Conservation (phyloP, 75 land plant genomes). For the Chamaecyparis obtusa region DNA sequence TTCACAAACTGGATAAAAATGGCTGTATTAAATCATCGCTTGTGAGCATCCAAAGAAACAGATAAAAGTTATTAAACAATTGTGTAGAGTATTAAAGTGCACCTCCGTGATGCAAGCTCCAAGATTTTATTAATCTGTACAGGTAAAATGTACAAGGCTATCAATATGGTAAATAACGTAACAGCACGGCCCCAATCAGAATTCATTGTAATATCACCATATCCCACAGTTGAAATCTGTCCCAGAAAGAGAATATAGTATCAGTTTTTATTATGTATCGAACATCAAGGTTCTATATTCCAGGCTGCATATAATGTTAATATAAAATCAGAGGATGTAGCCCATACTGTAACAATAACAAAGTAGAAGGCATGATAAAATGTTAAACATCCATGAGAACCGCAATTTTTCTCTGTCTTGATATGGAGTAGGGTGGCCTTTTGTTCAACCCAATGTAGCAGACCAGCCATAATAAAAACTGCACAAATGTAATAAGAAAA, state of each 20-base stretch:
- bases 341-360: constrained; percentile 43
- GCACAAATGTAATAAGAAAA: constrained; percentile 6
- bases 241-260: neutral
- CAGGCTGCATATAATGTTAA: neutral
- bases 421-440: constrained; percentile 30
- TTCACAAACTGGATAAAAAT: neutral
- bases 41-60: neutral
- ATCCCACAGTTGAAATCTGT: constrained; percentile 51
- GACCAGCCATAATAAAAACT: constrained; percentile 51
- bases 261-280: neutral
- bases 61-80: neutral
- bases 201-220: constrained; percentile 44
- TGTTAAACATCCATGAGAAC: constrained; percentile 34
- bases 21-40: neutral
- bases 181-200: constrained; percentile 47
- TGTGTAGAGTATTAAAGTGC: constrained; percentile 9
- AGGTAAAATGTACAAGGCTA: constrained; percentile 38
- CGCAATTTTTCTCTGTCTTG: constrained; percentile 26
- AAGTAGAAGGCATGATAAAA: constrained; percentile 56
- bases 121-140: constrained; percentile 41
- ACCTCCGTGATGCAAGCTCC: constrained; percentile 58
- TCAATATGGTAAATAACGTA: constrained; percentile 25
- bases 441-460: constrained; percentile 50
- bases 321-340: constrained; percentile 1
- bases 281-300: neutral